Percentiles rank a stretch among this genome's conserved stretches.
Evolutionary conservation across 768 basidiomycete genomes (phyloP).

Genomic region (Boletus coccyginus): DNA sequence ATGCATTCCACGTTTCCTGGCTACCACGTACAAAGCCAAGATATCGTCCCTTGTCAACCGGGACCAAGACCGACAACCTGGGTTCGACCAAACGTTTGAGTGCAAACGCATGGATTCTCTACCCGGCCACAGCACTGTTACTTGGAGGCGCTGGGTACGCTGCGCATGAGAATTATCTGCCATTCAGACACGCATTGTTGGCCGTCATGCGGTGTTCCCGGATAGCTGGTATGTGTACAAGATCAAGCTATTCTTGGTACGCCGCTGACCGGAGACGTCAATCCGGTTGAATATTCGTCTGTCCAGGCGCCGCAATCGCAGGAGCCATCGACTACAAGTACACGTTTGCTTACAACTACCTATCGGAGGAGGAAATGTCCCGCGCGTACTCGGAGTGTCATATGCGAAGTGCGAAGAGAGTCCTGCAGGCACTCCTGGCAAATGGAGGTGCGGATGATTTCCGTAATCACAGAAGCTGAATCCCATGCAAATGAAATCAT

Average conservation of each 20-base stretch:
- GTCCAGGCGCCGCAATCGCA: constrained; percentile 55
- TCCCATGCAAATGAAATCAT: background rate
- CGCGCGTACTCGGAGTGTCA: constrained; percentile 78
- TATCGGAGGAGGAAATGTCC: constrained; percentile 46
- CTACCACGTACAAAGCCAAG: constrained; percentile 2
- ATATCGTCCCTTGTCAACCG: constrained; percentile 12
- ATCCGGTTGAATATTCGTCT: constrained; percentile 1
- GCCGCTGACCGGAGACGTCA: constrained; percentile 19
- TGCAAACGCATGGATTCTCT: constrained; percentile 25
- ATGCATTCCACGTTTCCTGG: constrained; percentile 2
- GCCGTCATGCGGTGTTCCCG: constrained; percentile 78
- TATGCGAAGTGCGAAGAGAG: constrained; percentile 71
- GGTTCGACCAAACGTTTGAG: constrained; percentile 2
- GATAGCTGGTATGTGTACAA: constrained; percentile 54
- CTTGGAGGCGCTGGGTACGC: constrained; percentile 34
- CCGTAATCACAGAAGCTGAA: background rate
- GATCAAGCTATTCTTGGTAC: constrained; percentile 24
- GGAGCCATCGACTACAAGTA: constrained; percentile 72
- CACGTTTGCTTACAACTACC: constrained; percentile 55
- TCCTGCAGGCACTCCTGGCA: constrained; percentile 78
- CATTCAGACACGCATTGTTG: constrained; percentile 72
- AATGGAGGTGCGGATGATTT: constrained; percentile 67
- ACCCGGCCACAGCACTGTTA: constrained; percentile 21
- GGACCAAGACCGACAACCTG: background rate
- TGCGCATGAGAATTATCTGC: constrained; percentile 67